These are phyloP conservation scores for Oenanthe sinensis DNA, from an alignment of 129 eudicot species.

Conservation along the genomic window DNA sequence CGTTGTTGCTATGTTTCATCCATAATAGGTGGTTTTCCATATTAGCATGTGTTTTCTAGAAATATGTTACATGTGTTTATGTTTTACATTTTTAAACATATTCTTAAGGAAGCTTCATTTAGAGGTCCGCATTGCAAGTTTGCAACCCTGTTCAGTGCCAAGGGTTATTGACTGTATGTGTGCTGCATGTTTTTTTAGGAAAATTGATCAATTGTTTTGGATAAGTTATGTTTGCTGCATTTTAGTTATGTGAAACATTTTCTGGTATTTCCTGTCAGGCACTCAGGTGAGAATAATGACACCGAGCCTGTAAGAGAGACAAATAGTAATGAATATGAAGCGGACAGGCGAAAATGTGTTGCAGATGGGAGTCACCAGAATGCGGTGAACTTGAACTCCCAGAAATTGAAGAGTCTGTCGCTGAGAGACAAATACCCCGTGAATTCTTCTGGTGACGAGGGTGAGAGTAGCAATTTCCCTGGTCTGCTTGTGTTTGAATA, in stretches of 20 bases:
- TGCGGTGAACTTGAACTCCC: conserved; percentile 9
- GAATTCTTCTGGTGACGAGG: conserved; percentile 21
- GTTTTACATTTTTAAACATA: not conserved
- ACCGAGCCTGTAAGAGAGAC: conserved; percentile 13
- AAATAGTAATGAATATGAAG: conserved; percentile 15
- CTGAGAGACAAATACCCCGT: conserved; percentile 17
- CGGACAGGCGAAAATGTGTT: conserved; percentile 9
- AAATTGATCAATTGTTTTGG: not conserved
- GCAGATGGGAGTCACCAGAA: conserved; percentile 14
- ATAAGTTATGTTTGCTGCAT: not conserved
- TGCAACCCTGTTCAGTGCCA: not conserved
- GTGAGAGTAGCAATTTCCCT: conserved; percentile 23
- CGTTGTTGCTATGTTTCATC: not conserved
- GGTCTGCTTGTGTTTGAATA: conserved; percentile 40
- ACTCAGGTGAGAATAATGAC: conserved; percentile 9
- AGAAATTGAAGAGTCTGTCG: conserved; percentile 14
- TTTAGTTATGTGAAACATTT: not conserved
- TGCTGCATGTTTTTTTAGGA: not conserved
- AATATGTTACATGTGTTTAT: not conserved
- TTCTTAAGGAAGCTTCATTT: not conserved
- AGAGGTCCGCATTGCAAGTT: not conserved
- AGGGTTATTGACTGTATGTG: not conserved
- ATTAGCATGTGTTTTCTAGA: not conserved
- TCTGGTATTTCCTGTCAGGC: conserved; percentile 14
- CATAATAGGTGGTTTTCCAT: not conserved